Conservation (phyloP, 2,329 filamentous ascomycete genomes). For the Epichloe hybrida region DNA sequence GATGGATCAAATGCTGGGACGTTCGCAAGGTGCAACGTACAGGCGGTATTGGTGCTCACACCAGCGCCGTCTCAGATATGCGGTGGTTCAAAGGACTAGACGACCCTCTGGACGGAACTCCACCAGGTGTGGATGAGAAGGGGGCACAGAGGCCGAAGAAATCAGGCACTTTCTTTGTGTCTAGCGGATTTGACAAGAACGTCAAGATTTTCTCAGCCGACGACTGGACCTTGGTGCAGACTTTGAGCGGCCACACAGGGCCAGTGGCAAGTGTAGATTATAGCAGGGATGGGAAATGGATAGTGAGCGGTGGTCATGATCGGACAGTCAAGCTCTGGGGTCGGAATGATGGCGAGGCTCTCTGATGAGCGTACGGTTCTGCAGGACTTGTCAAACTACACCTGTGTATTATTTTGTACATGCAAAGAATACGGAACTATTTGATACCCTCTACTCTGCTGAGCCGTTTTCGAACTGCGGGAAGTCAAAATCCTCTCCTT, state of each 20-base stretch:
- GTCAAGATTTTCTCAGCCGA: conserved; percentile 94
- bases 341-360: conserved; percentile 55
- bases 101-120: conserved; percentile 49
- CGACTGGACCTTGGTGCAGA: conserved; percentile 85
- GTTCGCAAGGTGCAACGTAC: conserved; percentile 74
- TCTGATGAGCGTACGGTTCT: conserved; percentile 19
- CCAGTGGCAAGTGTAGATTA: conserved; percentile 88
- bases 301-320: conserved; percentile 88
- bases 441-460: background rate
- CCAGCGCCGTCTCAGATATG: conserved; percentile 80
- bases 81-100: conserved; percentile 87
- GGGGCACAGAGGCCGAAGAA: conserved; percentile 61
- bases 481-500: background rate
- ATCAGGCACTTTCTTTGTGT: conserved; percentile 82
- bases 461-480: background rate
- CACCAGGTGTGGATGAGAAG: conserved; percentile 49
- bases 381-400: background rate
- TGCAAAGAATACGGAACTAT: background rate
- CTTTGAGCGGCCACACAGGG: conserved; percentile 77
- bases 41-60: conserved; percentile 81
- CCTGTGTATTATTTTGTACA: background rate
- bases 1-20: conserved; percentile 98
- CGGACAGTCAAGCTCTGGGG: conserved; percentile 95
- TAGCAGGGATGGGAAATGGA: conserved; percentile 75
- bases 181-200: conserved; percentile 82